Evolutionary conservation across 345 rosid genomes (phyloP).

Genomic region (Odontarrhena argentea): DNA sequence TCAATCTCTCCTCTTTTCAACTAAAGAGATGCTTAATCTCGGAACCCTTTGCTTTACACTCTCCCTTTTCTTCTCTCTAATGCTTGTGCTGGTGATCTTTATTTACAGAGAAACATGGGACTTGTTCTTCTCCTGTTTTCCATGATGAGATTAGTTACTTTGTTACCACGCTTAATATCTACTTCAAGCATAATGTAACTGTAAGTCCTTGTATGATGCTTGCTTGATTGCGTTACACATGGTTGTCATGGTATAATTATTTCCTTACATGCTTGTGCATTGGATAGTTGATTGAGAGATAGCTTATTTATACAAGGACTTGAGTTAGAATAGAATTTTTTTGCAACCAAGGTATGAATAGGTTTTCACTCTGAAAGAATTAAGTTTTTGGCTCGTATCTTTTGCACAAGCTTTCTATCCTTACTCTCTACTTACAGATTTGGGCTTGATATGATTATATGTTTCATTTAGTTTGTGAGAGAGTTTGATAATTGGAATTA

Average conservation of each 20-base stretch:
- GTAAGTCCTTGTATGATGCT: conserved; percentile 50
- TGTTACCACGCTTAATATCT: conserved; percentile 64
- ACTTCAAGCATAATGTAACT: conserved; percentile 82
- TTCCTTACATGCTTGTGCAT: background rate
- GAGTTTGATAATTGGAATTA: background rate
- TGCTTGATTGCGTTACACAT: no score
- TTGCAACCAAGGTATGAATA: background rate
- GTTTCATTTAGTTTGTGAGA: conserved; percentile 14
- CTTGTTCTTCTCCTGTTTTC: conserved; percentile 80
- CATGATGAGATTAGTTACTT: conserved; percentile 82
- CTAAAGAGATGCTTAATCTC: background rate
- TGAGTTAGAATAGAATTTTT: background rate
- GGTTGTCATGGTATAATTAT: no score
- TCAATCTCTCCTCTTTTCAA: conserved; percentile 34
- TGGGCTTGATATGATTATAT: conserved; percentile 7
- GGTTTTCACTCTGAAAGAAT: background rate
- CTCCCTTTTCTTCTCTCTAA: conserved; percentile 9
- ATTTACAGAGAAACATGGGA: conserved; percentile 90
- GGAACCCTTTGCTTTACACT: conserved; percentile 2
- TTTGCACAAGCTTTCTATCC: background rate
- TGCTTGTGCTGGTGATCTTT: conserved; percentile 10
- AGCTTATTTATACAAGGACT: background rate
- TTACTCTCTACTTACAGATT: background rate
- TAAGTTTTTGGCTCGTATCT: background rate
- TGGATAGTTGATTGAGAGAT: background rate